phyloP scores from a whole-genome alignment of 495 filamentous ascomycete species.

The Coniosporium apollinis region DNA sequence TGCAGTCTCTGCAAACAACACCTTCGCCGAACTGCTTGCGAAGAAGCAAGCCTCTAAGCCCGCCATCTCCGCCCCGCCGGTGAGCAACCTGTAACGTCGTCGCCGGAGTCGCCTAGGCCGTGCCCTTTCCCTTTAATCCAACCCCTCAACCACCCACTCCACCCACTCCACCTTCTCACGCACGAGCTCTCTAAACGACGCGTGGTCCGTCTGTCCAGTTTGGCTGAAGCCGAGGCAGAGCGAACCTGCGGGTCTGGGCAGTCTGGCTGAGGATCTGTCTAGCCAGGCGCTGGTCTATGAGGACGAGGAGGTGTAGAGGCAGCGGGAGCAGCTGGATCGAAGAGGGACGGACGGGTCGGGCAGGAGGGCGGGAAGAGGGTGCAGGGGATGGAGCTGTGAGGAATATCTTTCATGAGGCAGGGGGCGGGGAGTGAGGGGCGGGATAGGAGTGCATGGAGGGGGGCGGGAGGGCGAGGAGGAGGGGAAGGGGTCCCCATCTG shows the following conservation, averaged over 20 bases:
- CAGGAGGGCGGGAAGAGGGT: background rate
- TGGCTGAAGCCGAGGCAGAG: background rate
- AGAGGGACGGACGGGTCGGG: constrained; percentile 11
- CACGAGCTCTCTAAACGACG: background rate
- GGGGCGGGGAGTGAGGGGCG: background rate
- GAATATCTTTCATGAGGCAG: background rate
- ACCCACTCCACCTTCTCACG: background rate
- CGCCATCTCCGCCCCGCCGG: background rate
- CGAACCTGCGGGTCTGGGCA: background rate
- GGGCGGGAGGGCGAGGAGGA: too few relatives aligned
- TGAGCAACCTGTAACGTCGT: background rate
- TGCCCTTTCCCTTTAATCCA: background rate
- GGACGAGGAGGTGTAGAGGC: constrained; percentile 15
- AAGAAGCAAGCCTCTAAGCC: constrained; percentile 1
- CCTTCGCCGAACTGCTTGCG: constrained; percentile 1
- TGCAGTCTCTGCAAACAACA: too few relatives aligned
- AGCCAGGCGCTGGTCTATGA: constrained; percentile 20
- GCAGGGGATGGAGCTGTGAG: background rate
- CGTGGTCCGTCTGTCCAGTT: background rate
- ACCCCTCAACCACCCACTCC: background rate
- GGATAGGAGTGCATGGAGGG: background rate
- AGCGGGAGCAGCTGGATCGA: constrained; percentile 17
- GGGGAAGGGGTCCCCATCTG: too few relatives aligned
- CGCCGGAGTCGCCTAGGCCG: background rate
- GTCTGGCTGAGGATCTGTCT: constrained; percentile 7